Percentiles rank a stretch among this genome's conserved stretches.
Conservation (phyloP, 139 green algal genomes). For the Deuterostichococcus epilithicus region DNA sequence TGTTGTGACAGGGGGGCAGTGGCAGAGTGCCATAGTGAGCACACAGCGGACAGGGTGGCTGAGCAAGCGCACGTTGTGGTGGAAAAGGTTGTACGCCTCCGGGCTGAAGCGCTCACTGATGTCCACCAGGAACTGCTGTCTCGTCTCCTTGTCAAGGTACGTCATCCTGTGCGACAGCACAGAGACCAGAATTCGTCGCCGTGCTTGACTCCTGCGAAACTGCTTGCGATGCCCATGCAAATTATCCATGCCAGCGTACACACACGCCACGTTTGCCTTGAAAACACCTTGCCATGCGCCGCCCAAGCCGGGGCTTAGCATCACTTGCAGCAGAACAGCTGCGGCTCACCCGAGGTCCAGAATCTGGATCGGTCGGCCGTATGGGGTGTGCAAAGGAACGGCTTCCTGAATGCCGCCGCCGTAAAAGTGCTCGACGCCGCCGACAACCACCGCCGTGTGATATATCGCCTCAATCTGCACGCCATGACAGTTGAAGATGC, state of each 20-base stretch:
- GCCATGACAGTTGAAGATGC: no score
- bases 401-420: conserved; percentile 49
- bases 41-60: no score
- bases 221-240: no score
- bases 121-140: conserved; percentile 17
- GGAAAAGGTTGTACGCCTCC: background rate
- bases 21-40: no score
- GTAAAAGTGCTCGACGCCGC: conserved; percentile 30
- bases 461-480: conserved; percentile 65
- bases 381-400: conserved; percentile 45
- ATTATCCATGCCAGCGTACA: no score
- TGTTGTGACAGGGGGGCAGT: no score
- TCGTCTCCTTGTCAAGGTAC: conserved; percentile 8
- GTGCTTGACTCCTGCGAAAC: no score
- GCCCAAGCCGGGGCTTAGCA: no score
- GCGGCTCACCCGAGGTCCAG: conserved; percentile 51
- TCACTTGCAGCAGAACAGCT: background rate
- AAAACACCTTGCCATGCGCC: no score
- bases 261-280: no score
- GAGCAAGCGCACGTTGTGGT: background rate
- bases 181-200: background rate
- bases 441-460: conserved; percentile 62
- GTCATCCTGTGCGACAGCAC: conserved; percentile 1
- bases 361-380: conserved; percentile 43
- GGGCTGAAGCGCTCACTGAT: conserved; percentile 27